Conservation (phyloP, 148 eudicot genomes). For the Chenopodium quinoa region DNA sequence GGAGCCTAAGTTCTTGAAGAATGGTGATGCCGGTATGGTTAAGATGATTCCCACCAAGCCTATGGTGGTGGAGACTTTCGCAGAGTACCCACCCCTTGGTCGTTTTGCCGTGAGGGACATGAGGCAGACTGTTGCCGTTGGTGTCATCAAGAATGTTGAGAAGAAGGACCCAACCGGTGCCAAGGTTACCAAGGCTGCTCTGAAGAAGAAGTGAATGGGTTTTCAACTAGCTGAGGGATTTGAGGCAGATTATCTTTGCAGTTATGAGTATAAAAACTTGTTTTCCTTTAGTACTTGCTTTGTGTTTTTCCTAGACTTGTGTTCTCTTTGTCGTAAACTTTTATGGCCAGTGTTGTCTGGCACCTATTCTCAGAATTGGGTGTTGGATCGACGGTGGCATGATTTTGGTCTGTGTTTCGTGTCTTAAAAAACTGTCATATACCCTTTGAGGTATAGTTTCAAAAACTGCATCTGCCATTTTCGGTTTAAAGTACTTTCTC, state of each 20-base stretch:
- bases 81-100: constrained; percentile 45
- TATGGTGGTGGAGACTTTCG: constrained; percentile 50
- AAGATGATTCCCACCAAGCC: constrained; percentile 55
- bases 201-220: constrained; percentile 33
- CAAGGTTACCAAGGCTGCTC: constrained; percentile 52
- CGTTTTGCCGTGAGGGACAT: constrained; percentile 49
- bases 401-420: neutral
- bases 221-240: too few species aligned
- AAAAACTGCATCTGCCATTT: neutral
- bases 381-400: constrained; percentile 39
- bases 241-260: neutral
- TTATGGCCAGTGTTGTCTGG: constrained; percentile 14
- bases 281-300: constrained; percentile 7
- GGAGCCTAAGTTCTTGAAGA: constrained; percentile 51
- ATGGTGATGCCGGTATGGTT: constrained; percentile 46
- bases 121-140: constrained; percentile 53
- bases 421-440: neutral
- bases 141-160: constrained; percentile 50
- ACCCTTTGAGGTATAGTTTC: neutral
- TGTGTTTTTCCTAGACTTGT: neutral
- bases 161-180: constrained; percentile 52
- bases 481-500: neutral
- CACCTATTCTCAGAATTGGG: constrained; percentile 39
- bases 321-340: neutral
- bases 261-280: constrained; percentile 5